Conservation (phyloP, 2,329 filamentous ascomycete genomes). For the Paecilomyces sp. region DNA sequence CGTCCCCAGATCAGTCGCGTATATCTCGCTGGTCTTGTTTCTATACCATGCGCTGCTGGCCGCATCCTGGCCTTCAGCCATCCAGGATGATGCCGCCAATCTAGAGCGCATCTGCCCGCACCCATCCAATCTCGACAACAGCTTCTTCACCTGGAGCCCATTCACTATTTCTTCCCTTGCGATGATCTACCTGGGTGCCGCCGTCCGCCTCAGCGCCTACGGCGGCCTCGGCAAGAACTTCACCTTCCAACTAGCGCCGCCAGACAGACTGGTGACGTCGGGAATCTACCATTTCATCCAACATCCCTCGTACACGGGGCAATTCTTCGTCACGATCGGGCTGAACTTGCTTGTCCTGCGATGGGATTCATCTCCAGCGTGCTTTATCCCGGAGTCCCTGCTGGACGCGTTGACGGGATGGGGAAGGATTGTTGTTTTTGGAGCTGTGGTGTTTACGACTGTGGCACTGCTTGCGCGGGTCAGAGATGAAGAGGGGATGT, state of each 20-base stretch:
- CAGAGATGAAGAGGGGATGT: slow-evolving; percentile 45
- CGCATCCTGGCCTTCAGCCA: slow-evolving; percentile 1
- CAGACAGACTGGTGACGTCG: slow-evolving; percentile 39
- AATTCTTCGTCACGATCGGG: slow-evolving; percentile 23
- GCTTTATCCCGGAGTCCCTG: slow-evolving; percentile 21
- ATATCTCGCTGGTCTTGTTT: slow-evolving; percentile 1
- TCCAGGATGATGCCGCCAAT: not conserved
- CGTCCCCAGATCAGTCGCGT: slow-evolving; percentile 4
- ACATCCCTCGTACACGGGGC: slow-evolving; percentile 47
- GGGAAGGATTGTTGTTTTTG: slow-evolving; percentile 3
- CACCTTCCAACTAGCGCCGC: slow-evolving; percentile 45
- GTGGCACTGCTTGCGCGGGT: slow-evolving; percentile 30
- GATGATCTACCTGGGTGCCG: slow-evolving; percentile 13
- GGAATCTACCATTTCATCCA: slow-evolving; percentile 46
- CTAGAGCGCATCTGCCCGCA: slow-evolving; percentile 12
- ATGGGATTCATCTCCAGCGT: slow-evolving; percentile 33
- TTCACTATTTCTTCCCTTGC: slow-evolving; percentile 9
- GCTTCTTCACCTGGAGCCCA: slow-evolving; percentile 18
- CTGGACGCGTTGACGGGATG: slow-evolving; percentile 7
- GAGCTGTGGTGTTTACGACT: slow-evolving; percentile 1
- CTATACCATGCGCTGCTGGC: slow-evolving; percentile 15
- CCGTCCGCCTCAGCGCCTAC: slow-evolving; percentile 35
- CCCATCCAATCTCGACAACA: slow-evolving; percentile 6
- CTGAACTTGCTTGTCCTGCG: slow-evolving; percentile 23
- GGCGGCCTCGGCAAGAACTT: slow-evolving; percentile 44